Base-by-base conservation (phyloP, 495 filamentous ascomycete species). In the Penicillium roqueforti region DNA sequence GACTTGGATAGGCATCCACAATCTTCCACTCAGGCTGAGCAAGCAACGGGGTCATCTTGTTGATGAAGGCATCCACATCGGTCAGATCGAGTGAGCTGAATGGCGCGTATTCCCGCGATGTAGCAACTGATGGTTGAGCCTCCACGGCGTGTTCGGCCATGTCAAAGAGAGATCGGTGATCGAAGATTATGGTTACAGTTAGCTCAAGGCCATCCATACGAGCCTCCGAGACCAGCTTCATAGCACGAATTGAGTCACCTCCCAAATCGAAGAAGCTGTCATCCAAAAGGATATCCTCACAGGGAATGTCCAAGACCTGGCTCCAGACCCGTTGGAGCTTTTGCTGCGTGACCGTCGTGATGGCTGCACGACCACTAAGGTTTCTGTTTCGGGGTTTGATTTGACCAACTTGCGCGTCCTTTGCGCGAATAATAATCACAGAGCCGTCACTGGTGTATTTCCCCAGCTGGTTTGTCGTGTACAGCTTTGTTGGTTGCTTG, bases 401-500 rank as follows among this genome's bases (percentile, higher is more conserved):
- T 22, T 41, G 47, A 14, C n/a, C 16, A 4, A 51, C 6, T 3
- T 51, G 47, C 1, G 47, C 37, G 18, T 41, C 16, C 9, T 51
- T 51, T n/a, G 47, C 47, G 1, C 47, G 47, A 22, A 51, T 13
- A n/a, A 51, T 31, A 20, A 51, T 40, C 3, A 51, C 14, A 8
- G 47, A 40, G 18, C 47, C 47, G 6, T 41, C 18, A n/a, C 7
- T 31, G n/a, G 47, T 41, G 11, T 40, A 51, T 19, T 41, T 51
- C 4, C 37, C 36, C 37, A 51, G 25, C 28, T 51, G 47, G 16
- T 22, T 51, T 13, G 37, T 41, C 4, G 16, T 18, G 23, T 14
- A 51, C 3, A 51, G 10, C 73, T 54, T 79, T 65, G 1, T 3
- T 7, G 36, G 37, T 1, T 19, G 23, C n/a, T 13, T 22, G 18